These are phyloP conservation scores for Neopestalotiopsis sp. DNA, from an alignment of 2,329 filamentous ascomycete genomes.

Conservation along the genomic window DNA sequence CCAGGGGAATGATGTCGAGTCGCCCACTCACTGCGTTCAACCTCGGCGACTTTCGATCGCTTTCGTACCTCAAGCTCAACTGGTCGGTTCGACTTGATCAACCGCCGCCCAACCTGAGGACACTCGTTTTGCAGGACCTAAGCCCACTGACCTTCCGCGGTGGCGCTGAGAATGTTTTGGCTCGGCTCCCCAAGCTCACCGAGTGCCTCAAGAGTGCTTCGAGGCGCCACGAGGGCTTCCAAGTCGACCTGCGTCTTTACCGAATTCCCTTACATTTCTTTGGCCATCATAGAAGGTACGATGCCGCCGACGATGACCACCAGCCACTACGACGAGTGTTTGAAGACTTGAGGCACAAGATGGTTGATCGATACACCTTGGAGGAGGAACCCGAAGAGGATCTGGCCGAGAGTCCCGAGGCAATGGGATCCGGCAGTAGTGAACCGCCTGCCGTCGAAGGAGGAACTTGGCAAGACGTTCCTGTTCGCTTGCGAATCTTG, in stretches of 20 bases:
- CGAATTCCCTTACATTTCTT: neutral
- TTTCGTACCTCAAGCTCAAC: conserved; percentile 4
- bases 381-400: neutral
- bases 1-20: neutral
- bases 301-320: neutral
- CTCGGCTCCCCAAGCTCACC: neutral
- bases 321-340: neutral
- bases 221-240: neutral
- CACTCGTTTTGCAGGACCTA: neutral
- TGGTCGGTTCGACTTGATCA: neutral
- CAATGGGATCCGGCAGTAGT: no score
- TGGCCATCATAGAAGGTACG: neutral
- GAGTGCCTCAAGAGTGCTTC: neutral
- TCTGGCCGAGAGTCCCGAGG: neutral
- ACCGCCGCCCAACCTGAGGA: neutral
- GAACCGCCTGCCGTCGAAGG: neutral
- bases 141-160: neutral
- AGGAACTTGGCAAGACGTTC: neutral
- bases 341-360: conserved; percentile 2
- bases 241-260: neutral
- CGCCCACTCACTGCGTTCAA: conserved; percentile 4
- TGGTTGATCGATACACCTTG: neutral
- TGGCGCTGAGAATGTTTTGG: neutral
- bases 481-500: conserved; percentile 6
- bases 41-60: neutral